Conservation (phyloP, 139 green algal genomes). For the Mesotaenium endlicherianum region DNA sequence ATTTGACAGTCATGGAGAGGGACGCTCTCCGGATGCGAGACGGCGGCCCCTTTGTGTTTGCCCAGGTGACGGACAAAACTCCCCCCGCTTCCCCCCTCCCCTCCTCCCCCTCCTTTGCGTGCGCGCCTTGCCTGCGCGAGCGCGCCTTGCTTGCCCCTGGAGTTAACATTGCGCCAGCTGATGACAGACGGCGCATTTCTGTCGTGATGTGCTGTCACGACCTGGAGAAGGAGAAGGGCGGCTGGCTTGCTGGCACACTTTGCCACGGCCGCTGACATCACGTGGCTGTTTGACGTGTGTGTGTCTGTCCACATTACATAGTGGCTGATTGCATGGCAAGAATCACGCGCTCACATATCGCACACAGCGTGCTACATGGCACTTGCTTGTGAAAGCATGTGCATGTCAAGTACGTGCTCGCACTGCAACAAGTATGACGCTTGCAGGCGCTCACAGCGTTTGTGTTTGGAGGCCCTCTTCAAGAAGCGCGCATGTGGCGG, state of each 20-base stretch:
- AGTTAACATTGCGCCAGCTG: conserved; percentile 4
- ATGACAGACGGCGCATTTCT: not conserved
- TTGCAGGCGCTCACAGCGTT: not conserved
- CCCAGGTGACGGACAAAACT: conserved; percentile 24
- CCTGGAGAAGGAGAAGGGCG: not conserved
- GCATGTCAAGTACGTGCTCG: not conserved
- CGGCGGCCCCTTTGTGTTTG: conserved; percentile 48
- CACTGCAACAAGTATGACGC: not conserved
- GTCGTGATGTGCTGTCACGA: not conserved
- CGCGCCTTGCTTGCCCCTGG: not conserved
- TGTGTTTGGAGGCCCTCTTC: not conserved
- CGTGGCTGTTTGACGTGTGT: no score
- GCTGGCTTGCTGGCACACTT: not conserved
- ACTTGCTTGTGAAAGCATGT: no score
- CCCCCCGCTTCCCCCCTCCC: not conserved
- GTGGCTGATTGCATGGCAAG: no score
- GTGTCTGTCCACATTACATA: no score
- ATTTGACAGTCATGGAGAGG: conserved; percentile 54
- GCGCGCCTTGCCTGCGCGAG: not conserved
- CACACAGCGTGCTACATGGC: no score
- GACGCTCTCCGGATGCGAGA: conserved; percentile 51
- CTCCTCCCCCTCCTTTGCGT: not conserved
- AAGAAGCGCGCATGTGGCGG: not conserved
- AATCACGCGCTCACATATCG: no score
- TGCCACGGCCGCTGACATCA: no score